Evolutionary conservation across 495 filamentous ascomycete genomes (phyloP), one percentile per base, ranked within the genome.

Genomic region (Penicillium simplicissimum): DNA sequence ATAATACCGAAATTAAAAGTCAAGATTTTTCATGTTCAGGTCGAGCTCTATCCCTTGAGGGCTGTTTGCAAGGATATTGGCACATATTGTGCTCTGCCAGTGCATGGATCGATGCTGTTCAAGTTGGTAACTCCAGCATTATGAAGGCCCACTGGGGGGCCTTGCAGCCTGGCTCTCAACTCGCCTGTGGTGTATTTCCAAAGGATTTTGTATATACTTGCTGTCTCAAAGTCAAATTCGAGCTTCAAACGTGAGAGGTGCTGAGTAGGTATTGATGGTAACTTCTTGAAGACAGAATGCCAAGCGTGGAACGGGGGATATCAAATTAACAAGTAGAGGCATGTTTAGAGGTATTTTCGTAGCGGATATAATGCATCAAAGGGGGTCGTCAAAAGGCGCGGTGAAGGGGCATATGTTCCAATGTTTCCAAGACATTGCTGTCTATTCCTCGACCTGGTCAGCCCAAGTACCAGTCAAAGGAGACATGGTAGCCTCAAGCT

Each of bases 401-500:
- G 2, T 23, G 14, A 57, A 19, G 1, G 3, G 52, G 8, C 42
- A 45, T 11, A 36, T 47, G 14, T 34, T 28, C 8, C 37, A 48
- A 10, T 17, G 21, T 15, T 40, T 17, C 17, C 42, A 33, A 49
- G 9, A 25, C 36, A 19, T 7, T 8, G 25, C 1, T 7, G 40
- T 14, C 53, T 63, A 63, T n/a, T 76, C 74, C 3, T 70, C 69
- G 10, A 79, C 66, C 58, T 77, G 72, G 58, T 79, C 77, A 13
- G 76, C 77, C 77, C 77, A 79, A 51, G 67, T 79, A 28, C 71
- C 71, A 37, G 67, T 59, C 15, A 66, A 57, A 2, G 67, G 71
- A 15, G 62, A 64, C 19, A 71, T 68, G 0, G 71, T 57, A 42
- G 63, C 58, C 13, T 71, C 68, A 21, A 72, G 59, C 31, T 61